Base-by-base conservation (phyloP, 495 filamentous ascomycete species). In the Daldinia childiae region DNA sequence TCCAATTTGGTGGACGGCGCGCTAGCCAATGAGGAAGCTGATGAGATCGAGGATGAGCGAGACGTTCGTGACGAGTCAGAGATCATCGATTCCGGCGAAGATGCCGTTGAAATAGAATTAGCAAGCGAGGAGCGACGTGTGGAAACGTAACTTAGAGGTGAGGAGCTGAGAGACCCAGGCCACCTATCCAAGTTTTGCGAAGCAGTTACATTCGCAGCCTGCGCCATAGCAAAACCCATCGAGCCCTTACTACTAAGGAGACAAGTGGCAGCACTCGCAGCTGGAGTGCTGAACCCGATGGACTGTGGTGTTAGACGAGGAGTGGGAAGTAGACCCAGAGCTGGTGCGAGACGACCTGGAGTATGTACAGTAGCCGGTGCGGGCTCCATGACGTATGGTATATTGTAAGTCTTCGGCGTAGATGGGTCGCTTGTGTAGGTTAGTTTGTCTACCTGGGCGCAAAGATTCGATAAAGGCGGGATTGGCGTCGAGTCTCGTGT, bases 1-100 rank as follows among this genome's bases (percentile, higher is more conserved):
- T 92, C 92, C 88, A 92, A 71, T 82, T 88, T 86, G 87, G 86
- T 64, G 81, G 86, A 79, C 72, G 89, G 87, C 86, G 89, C 91
- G 84, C 83, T 85, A 71, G 84, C 83, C 68, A 85, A 83, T 58
- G 89, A 92, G 50, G 90, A 89, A 76, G 83, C 89, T 69, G 89
- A 91, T 17, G 90, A 92, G 79, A 91, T 88, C 1, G 90, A 92
- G 71, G 90, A 93, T 39, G 90, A 92, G 63, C 90, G 86, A 71
- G 91, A 93, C 64, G 89, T 86, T 67, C 87, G 88, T 41, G 91
- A 94, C 54, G 84, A 89, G 79, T 96, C 93, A 54, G 92, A 95
- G 26, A 96, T 82, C 92, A 95, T 94, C 63, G 93, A 96, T 72
- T 97, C 93, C 48, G 93, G 93, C 38, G 93, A 96, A 58, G 93